These are phyloP conservation scores for Hypoxylon lenormandii DNA, from an alignment of 495 filamentous ascomycete species.

Conservation along the genomic window DNA sequence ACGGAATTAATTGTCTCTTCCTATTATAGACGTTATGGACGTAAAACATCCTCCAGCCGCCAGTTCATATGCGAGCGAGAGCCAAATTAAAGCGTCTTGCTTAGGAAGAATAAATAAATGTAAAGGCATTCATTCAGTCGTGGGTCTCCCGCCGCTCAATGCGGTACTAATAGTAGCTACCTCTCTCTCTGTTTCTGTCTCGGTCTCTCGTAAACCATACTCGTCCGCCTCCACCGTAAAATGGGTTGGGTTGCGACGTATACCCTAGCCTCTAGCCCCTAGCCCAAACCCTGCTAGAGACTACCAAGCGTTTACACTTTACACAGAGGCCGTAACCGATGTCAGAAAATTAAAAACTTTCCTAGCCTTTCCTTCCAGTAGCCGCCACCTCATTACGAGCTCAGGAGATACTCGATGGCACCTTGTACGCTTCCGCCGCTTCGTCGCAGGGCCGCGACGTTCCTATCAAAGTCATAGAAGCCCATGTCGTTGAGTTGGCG, in stretches of 20 bases:
- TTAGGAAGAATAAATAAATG: slow-evolving; percentile 6
- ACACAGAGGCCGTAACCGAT: too few relatives aligned
- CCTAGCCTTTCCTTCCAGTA: neutral
- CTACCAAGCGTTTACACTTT: too few relatives aligned
- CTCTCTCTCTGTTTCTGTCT: too few relatives aligned
- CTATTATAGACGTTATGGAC: slow-evolving; percentile 36
- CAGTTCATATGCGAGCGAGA: slow-evolving; percentile 11
- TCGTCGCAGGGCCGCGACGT: slow-evolving; percentile 86
- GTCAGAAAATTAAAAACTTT: too few relatives aligned
- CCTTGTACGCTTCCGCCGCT: slow-evolving; percentile 95
- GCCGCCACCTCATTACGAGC: slow-evolving; percentile 28
- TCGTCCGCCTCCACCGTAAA: too few relatives aligned
- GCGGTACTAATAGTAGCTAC: too few relatives aligned
- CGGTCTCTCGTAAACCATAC: too few relatives aligned
- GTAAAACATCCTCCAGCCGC: slow-evolving; percentile 4
- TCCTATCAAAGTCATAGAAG: slow-evolving; percentile 95
- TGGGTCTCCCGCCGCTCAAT: slow-evolving; percentile 15
- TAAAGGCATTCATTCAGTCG: slow-evolving; percentile 24
- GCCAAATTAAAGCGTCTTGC: neutral
- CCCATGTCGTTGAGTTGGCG: slow-evolving; percentile 98
- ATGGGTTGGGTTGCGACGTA: too few relatives aligned
- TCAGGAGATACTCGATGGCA: slow-evolving; percentile 83
- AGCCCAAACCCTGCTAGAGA: too few relatives aligned
- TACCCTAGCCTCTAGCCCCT: too few relatives aligned
- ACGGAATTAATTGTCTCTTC: neutral